Base-by-base conservation (phyloP, 148 eudicot species). In the Chenopodium formosanum region DNA sequence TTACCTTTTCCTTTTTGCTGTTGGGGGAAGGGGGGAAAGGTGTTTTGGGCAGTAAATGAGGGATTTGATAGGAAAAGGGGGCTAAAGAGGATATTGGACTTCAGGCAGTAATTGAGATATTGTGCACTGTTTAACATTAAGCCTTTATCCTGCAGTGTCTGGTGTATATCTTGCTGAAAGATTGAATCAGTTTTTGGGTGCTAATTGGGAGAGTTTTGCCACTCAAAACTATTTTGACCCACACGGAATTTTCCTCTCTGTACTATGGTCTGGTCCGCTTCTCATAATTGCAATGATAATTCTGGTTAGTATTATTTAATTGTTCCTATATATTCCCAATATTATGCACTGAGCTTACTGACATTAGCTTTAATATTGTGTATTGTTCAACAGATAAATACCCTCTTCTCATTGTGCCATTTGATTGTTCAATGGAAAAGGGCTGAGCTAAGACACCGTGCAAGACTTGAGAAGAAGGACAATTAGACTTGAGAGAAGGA, bases 361-460 rank as follows among this genome's bases (percentile, higher is more conserved):
- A 63, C 63, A 22, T 34, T 0, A 37, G 3, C 4, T 34, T 34
- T 0, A 3, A 34, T 3, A 34, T 3, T 34, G 4, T 3, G 4
- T 34, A 3, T 23, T 23, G 23, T 23, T 23, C 23, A 23, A 34
- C 91, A 96, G 99, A 86, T 96, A 74, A 94, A 96, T 79, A 92
- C 95, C 32, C 92, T 96, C 34, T 89, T 96, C 83, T 94, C 98
- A 0, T 32, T 92, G 80, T 92, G 97, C 72, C 79, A 89, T 75
- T 89, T 92, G 47, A 90, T 96, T 17, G 94, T 96, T 31, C 89
- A 75, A 62, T 96, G 99, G 99, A 96, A 96, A 87, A 87, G 81
- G 73, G 97, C 98, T n/a, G 98, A 96, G 86, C 99, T 92, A 70
- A 89, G 87, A 83, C 98, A 96, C 84, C 99, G 97, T 20, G 98